Conservation (phyloP, 2,329 filamentous ascomycete genomes). For the Scedosporium aurantiacum region DNA sequence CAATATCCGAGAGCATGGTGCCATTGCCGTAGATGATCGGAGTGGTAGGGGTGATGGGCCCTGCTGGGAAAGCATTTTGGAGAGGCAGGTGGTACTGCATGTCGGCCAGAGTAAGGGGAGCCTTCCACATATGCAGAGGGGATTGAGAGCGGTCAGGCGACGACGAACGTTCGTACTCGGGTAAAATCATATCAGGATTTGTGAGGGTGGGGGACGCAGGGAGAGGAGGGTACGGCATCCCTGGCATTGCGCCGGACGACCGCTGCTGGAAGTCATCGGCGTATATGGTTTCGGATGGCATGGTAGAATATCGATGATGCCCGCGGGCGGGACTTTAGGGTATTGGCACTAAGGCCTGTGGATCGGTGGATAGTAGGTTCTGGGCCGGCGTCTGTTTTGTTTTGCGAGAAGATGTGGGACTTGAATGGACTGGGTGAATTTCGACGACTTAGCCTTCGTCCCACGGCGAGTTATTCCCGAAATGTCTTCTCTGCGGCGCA, state of each 20-base stretch:
- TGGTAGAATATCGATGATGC: conserved; percentile 9
- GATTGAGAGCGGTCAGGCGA: conserved; percentile 40
- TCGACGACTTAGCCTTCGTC: background rate
- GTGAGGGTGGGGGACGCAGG: conserved; percentile 78
- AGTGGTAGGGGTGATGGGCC: conserved; percentile 41
- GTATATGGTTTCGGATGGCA: conserved; percentile 11
- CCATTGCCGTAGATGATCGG: conserved; percentile 60
- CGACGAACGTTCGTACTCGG: conserved; percentile 45
- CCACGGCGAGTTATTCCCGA: background rate
- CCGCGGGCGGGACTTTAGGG: conserved; percentile 7
- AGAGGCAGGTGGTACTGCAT: conserved; percentile 22
- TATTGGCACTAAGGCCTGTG: background rate
- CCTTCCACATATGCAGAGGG: conserved; percentile 41
- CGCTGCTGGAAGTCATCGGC: background rate
- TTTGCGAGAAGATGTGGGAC: background rate
- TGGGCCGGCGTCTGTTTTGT: background rate
- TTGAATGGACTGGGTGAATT: conserved; percentile 4
- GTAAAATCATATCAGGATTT: conserved; percentile 90
- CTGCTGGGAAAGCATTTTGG: conserved; percentile 21
- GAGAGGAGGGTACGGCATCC: conserved; percentile 30
- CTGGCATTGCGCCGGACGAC: conserved; percentile 17
- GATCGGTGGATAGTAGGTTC: background rate
- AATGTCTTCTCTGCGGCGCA: background rate
- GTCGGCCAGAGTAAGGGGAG: conserved; percentile 24
- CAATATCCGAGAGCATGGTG: conserved; percentile 58